Evolutionary conservation across 768 basidiomycete genomes (phyloP).

Genomic region (Hortiboletus campestris): DNA sequence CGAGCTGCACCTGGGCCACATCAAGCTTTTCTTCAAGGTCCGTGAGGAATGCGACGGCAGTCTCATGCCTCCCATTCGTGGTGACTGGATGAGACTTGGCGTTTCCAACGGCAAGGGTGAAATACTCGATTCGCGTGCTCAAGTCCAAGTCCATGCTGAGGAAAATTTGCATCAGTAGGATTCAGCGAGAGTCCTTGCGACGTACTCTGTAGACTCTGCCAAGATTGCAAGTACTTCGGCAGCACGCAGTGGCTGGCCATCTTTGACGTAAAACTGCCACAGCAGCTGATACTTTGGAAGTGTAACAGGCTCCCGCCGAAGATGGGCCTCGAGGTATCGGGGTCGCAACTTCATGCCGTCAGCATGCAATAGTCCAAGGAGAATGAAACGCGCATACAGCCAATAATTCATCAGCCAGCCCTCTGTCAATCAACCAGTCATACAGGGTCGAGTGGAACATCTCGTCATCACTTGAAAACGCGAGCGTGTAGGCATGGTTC

Average conservation of each 20-base stretch:
- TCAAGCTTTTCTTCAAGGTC: slow-evolving; percentile 95
- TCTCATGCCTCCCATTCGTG: slow-evolving; percentile 72
- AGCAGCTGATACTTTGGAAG: slow-evolving; percentile 84
- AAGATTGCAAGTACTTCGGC: slow-evolving; percentile 81
- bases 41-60: slow-evolving; percentile 93
- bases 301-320: slow-evolving; percentile 75
- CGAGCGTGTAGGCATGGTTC: slow-evolving; percentile 81
- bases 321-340: slow-evolving; percentile 83
- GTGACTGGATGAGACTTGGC: slow-evolving; percentile 93
- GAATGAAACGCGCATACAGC: slow-evolving; percentile 56
- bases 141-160: slow-evolving; percentile 65
- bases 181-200: background rate
- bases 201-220: slow-evolving; percentile 83
- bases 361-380: slow-evolving; percentile 5
- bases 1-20: slow-evolving; percentile 95
- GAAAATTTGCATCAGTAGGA: background rate
- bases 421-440: slow-evolving; percentile 84
- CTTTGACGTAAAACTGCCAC: slow-evolving; percentile 97
- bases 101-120: slow-evolving; percentile 92
- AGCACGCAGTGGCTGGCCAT: slow-evolving; percentile 81
- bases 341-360: slow-evolving; percentile 66
- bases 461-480: slow-evolving; percentile 82
- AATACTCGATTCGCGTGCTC: slow-evolving; percentile 80
- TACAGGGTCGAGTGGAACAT: slow-evolving; percentile 94
- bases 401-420: slow-evolving; percentile 82